These are phyloP conservation scores for Fusarium decemcellulare DNA, from an alignment of 2,329 filamentous ascomycete species.

Conservation along the genomic window DNA sequence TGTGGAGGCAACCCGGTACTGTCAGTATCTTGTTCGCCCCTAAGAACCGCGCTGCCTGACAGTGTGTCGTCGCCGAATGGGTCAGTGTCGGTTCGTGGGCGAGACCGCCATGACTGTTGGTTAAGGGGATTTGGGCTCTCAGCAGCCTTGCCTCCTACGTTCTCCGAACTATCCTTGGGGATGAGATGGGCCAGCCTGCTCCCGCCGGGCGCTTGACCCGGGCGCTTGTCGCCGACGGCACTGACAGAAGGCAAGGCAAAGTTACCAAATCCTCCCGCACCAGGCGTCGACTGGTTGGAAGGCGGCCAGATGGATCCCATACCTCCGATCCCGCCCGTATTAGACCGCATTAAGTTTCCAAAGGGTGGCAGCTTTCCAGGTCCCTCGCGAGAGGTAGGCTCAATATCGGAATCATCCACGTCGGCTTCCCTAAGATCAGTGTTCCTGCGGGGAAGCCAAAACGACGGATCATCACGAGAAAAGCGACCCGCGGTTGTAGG, in stretches of 20 bases:
- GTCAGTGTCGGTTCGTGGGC: constrained; percentile 80
- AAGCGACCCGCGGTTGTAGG: constrained; percentile 73
- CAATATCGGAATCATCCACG: constrained; percentile 64
- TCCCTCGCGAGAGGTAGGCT: constrained; percentile 48
- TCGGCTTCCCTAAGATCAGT: constrained; percentile 70
- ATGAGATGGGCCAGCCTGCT: constrained; percentile 91
- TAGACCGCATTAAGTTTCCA: constrained; percentile 66
- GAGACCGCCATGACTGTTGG: constrained; percentile 68
- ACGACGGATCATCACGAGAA: constrained; percentile 72
- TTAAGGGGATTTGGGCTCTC: constrained; percentile 62
- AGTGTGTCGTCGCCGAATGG: constrained; percentile 79
- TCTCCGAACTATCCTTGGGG: constrained; percentile 82
- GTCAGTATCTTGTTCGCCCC: constrained; percentile 80
- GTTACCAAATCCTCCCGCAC: constrained; percentile 88
- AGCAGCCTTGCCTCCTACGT: constrained; percentile 64
- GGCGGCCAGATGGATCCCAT: constrained; percentile 61
- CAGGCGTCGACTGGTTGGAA: constrained; percentile 71
- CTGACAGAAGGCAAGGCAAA: constrained; percentile 78
- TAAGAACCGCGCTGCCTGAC: constrained; percentile 80
- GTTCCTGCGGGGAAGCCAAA: constrained; percentile 70
- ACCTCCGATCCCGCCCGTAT: constrained; percentile 63
- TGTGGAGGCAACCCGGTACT: constrained; percentile 47
- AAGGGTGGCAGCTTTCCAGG: constrained; percentile 55
- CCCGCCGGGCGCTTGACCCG: constrained; percentile 78
- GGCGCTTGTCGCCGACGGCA: constrained; percentile 79